Conservation (phyloP, 768 basidiomycete species). For the Mycena chlorophos region DNA sequence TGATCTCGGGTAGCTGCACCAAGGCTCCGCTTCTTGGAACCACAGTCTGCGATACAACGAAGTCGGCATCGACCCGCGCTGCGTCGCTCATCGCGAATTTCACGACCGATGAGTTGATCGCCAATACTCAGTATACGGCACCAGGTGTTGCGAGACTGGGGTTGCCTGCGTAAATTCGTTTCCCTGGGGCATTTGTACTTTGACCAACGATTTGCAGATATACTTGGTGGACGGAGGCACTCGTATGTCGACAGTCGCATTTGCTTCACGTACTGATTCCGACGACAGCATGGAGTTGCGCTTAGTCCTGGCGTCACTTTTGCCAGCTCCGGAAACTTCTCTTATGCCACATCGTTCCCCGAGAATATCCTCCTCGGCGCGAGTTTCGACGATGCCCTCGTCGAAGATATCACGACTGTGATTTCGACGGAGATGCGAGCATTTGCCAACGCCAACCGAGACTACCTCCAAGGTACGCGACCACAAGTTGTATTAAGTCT, state of each 20-base stretch:
- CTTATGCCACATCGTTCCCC: constrained; percentile 60
- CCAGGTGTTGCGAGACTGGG: constrained; percentile 56
- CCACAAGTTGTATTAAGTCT: too few species aligned
- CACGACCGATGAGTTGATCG: constrained; percentile 51
- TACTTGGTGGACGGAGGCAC: constrained; percentile 61
- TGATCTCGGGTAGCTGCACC: not conserved
- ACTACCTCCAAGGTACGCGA: too few species aligned
- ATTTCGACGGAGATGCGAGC: constrained; percentile 60
- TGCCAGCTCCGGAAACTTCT: constrained; percentile 49
- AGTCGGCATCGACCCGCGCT: constrained; percentile 47
- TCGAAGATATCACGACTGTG: constrained; percentile 48
- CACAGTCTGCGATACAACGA: constrained; percentile 48
- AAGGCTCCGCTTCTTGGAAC: constrained; percentile 42
- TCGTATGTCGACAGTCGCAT: constrained; percentile 34
- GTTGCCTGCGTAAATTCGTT: constrained; percentile 40
- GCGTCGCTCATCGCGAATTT: constrained; percentile 50
- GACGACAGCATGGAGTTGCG: constrained; percentile 54
- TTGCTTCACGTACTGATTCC: not conserved
- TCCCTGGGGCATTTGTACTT: not conserved
- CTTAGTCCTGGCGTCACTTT: constrained; percentile 53
- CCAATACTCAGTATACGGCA: constrained; percentile 50
- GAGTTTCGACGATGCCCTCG: constrained; percentile 54
- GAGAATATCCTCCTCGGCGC: constrained; percentile 56
- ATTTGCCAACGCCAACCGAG: constrained; percentile 54
- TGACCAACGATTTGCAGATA: constrained; percentile 19